Evolutionary conservation across 2,329 filamentous ascomycete species (phyloP), one percentile per base, ranked within the genome.

Genomic region (Juglanconis sp.): DNA sequence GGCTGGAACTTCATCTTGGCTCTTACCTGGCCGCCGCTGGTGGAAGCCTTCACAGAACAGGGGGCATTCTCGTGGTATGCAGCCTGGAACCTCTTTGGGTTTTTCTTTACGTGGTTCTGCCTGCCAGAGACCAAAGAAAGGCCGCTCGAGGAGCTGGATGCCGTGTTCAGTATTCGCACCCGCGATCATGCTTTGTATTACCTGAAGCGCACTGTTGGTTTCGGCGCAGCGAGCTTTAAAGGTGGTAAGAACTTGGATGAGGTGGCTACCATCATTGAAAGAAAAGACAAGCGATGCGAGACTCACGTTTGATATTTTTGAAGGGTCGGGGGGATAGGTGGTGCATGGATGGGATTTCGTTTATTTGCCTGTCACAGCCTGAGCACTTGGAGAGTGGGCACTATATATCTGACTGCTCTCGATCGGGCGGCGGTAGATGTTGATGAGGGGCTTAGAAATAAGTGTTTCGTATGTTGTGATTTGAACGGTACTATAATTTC

Each of bases 11-110:
- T 81, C 1, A 80, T 89, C 0, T 74, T 87, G 44, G 81, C 81
- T n/a, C 81, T 90, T 53, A 87, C 85, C 0, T 86, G 87, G 68
- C 86, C 86, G 1, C 75, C 81, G 51, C 83, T 88, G 73, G 72
- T 87, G 11, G 70, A 70, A 2, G 67, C 70, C 11, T 65, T 84
- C 1, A 71, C 74, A 3, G 75, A 79, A 47, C 59, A 70, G 17
- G 69, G 68, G 47, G 67, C 82, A 0, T 86, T 85, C 63, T 75
- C 78, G 1, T 76, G 85, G 59, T 87, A 86, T 64, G 77, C 83
- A 0, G 79, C 77, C 1, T 78, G 86, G 65, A 87, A 87, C 67
- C 64, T 85, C 1, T 62, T 84, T 0, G 84, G 82, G 0, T 74
- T 86, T 35, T 57, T 78, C 38, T 76, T 86, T 72, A 85, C 86